Percentiles rank a stretch among this genome's conserved stretches.
These are phyloP conservation scores for Phytopythium montanum DNA, from an alignment of 352 stramenopile genomes.

Conservation along the genomic window DNA sequence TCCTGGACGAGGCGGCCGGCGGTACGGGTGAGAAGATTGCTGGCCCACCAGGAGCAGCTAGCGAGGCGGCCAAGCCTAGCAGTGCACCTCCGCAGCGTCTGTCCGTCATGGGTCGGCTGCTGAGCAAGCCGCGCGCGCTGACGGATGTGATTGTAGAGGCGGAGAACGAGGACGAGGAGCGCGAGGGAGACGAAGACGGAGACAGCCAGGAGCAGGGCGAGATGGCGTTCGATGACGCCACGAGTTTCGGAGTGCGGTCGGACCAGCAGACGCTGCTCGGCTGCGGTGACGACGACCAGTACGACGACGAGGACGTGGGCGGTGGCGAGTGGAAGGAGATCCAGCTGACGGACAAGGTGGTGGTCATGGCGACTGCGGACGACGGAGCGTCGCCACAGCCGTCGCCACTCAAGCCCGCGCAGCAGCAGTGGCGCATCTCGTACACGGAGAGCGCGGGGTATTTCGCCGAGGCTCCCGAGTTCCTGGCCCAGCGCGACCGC, in stretches of 20 bases:
- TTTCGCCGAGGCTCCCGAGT: slow-evolving; percentile 35
- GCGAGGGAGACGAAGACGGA: slow-evolving; percentile 11
- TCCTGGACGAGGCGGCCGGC: slow-evolving; percentile 32
- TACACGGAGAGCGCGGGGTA: slow-evolving; percentile 44
- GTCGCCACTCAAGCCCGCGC: slow-evolving; percentile 6
- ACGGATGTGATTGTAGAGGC: slow-evolving; percentile 42
- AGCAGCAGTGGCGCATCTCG: slow-evolving; percentile 22
- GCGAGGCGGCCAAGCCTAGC: neutral
- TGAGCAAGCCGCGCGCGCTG: slow-evolving; percentile 31
- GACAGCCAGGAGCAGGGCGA: slow-evolving; percentile 2
- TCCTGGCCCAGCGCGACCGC: slow-evolving; percentile 34
- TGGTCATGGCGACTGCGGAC: neutral
- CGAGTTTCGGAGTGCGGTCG: neutral
- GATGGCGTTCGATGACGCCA: neutral
- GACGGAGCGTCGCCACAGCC: neutral
- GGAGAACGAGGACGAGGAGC: slow-evolving; percentile 19
- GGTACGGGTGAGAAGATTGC: neutral
- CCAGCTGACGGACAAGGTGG: slow-evolving; percentile 26
- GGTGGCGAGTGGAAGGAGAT: slow-evolving; percentile 62
- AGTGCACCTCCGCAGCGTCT: slow-evolving; percentile 1
- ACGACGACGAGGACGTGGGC: slow-evolving; percentile 16
- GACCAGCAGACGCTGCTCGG: slow-evolving; percentile 7
- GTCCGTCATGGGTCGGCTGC: slow-evolving; percentile 41
- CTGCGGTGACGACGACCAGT: slow-evolving; percentile 6
- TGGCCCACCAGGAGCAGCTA: neutral